A percentile compares a stretch with the other conserved stretches of the same genome.
These are phyloP conservation scores for Penicillium sp. DNA, from an alignment of 2,329 filamentous ascomycete species.

Conservation along the genomic window DNA sequence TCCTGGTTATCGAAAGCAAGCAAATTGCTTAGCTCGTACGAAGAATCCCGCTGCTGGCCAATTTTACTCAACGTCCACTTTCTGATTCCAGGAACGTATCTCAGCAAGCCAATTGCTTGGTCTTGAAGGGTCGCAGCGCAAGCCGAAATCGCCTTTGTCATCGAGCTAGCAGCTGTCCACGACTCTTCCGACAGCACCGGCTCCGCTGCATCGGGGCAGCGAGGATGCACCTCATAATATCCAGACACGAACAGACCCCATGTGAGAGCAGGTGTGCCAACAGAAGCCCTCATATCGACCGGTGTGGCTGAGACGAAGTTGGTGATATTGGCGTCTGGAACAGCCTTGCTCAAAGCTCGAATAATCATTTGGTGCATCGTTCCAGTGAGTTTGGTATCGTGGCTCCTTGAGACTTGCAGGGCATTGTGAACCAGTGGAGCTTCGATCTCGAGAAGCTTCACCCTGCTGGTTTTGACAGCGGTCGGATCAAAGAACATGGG, in stretches of 20 bases:
- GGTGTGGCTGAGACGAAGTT: slow-evolving; percentile 44
- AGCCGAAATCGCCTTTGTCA: slow-evolving; percentile 36
- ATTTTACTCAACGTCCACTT: slow-evolving; percentile 44
- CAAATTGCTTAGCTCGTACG: slow-evolving; percentile 52
- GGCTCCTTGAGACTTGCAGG: slow-evolving; percentile 31
- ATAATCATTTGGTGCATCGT: slow-evolving; percentile 44
- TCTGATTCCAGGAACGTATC: slow-evolving; percentile 43
- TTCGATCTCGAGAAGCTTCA: slow-evolving; percentile 36
- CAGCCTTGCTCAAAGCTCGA: slow-evolving; percentile 36
- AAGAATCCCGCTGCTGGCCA: slow-evolving; percentile 40
- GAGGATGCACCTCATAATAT: slow-evolving; percentile 27
- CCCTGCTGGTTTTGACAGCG: slow-evolving; percentile 27
- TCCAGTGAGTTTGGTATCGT: slow-evolving; percentile 45
- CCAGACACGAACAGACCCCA: slow-evolving; percentile 42
- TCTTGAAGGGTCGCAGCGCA: slow-evolving; percentile 35
- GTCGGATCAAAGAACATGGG: slow-evolving; percentile 28
- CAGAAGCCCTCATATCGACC: slow-evolving; percentile 44
- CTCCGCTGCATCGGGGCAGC: neutral
- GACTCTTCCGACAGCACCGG: slow-evolving; percentile 23
- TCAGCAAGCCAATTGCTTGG: slow-evolving; percentile 47
- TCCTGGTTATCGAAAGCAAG: slow-evolving; percentile 40
- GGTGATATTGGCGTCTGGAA: slow-evolving; percentile 24
- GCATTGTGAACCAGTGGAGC: slow-evolving; percentile 26
- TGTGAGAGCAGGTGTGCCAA: slow-evolving; percentile 31
- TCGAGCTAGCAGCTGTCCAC: slow-evolving; percentile 38